Conservation (phyloP, 2,329 filamentous ascomycete genomes). For the Fusarium continuum region DNA sequence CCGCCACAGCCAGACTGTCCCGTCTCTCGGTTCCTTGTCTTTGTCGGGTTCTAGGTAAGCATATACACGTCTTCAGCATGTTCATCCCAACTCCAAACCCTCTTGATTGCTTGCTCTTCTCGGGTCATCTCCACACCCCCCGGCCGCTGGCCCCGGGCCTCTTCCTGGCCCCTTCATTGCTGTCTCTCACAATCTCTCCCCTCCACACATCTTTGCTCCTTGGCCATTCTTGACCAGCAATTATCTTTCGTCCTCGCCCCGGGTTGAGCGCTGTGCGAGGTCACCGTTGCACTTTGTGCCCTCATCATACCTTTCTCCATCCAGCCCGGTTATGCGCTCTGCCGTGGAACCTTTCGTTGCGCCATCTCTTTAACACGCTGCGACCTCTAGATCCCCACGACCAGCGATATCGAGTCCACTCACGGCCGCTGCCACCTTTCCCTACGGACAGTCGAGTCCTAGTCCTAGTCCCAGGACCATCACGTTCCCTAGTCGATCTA, state of each 20-base stretch:
- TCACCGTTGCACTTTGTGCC: constrained; percentile 31
- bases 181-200: constrained; percentile 39
- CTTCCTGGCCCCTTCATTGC: constrained; percentile 35
- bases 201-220: constrained; percentile 31
- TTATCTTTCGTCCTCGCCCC: constrained; percentile 25
- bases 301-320: constrained; percentile 35
- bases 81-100: constrained; percentile 34
- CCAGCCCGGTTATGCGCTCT: constrained; percentile 33
- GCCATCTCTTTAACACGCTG: constrained; percentile 24
- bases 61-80: constrained; percentile 13
- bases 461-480: constrained; percentile 52
- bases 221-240: constrained; percentile 25
- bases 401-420: constrained; percentile 61
- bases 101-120: constrained; percentile 18
- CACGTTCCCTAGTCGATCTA: constrained; percentile 39
- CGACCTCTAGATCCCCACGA: constrained; percentile 56
- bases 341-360: constrained; percentile 39
- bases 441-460: constrained; percentile 55
- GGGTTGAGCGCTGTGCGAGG: constrained; percentile 40
- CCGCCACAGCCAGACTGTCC: constrained; percentile 35
- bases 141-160: constrained; percentile 32
- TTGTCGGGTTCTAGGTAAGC: constrained; percentile 44
- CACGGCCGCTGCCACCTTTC: constrained; percentile 54
- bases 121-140: constrained; percentile 37
- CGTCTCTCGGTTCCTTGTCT: constrained; percentile 36